These are phyloP conservation scores for Yamadazyma atlantica DNA, from an alignment of 1,139 yeast species.

Conservation along the genomic window DNA sequence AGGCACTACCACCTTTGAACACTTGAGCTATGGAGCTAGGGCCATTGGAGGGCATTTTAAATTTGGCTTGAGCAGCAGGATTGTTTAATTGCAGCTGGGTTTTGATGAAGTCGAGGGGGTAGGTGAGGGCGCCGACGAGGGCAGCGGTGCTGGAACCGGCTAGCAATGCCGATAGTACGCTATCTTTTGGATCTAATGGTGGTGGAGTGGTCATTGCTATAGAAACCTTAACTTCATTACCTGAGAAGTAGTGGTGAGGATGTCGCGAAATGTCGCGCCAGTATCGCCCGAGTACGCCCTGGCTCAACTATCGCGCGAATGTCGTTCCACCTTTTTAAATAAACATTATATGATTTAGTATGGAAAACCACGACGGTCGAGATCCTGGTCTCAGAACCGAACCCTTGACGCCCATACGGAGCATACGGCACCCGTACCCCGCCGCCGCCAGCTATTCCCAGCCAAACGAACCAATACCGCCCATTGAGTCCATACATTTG, in stretches of 20 bases:
- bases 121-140: slow-evolving; percentile 67
- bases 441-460: slow-evolving; percentile 5
- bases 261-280: not conserved
- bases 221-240: not conserved
- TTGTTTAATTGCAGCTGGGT: slow-evolving; percentile 65
- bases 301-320: too few relatives aligned
- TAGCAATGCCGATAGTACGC: slow-evolving; percentile 59
- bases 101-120: slow-evolving; percentile 83
- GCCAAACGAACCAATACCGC: not conserved
- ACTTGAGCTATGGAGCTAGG: slow-evolving; percentile 43
- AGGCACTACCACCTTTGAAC: slow-evolving; percentile 76
- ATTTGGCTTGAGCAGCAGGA: slow-evolving; percentile 34
- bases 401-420: slow-evolving; percentile 31
- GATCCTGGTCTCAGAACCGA: slow-evolving; percentile 18
- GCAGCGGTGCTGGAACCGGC: slow-evolving; percentile 80
- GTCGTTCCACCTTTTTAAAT: not conserved
- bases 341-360: not conserved
- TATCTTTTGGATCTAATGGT: slow-evolving; percentile 8
- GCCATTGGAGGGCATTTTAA: slow-evolving; percentile 37
- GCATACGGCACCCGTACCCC: slow-evolving; percentile 4
- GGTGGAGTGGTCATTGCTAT: too few relatives aligned
- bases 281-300: too few relatives aligned
- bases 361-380: not conserved
- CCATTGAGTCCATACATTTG: slow-evolving; percentile 16
- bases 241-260: not conserved